Conservation (phyloP, 139 green algal genomes). For the Chlamydomonas sp. region DNA sequence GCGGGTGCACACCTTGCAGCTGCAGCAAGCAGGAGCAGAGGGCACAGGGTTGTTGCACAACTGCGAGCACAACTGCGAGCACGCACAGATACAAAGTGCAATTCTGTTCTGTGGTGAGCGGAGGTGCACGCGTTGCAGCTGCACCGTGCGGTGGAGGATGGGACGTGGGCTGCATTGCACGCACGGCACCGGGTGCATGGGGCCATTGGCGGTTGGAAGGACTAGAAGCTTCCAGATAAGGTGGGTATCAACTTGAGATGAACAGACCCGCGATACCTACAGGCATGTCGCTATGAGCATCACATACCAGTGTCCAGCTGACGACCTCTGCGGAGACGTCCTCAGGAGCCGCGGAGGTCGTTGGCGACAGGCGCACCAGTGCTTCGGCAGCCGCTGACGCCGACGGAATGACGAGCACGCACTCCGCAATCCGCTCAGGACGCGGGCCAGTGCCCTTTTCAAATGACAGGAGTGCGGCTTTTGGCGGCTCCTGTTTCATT, state of each 20-base stretch:
- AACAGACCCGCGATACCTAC: not conserved
- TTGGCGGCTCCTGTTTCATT: slow-evolving; percentile 44
- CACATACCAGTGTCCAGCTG: slow-evolving; percentile 56
- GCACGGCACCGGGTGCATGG: too few relatives aligned
- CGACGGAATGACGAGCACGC: slow-evolving; percentile 49
- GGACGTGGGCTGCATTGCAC: too few relatives aligned
- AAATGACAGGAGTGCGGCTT: slow-evolving; percentile 56
- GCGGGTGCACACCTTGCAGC: slow-evolving; percentile 74
- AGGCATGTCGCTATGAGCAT: not conserved
- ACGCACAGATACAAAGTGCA: not conserved
- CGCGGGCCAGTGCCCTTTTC: slow-evolving; percentile 28
- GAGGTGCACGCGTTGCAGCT: too few relatives aligned
- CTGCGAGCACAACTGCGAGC: not conserved
- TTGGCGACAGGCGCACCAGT: slow-evolving; percentile 47
- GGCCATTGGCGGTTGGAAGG: too few relatives aligned
- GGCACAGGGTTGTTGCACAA: not conserved
- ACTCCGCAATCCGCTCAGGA: slow-evolving; percentile 47
- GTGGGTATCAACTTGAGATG: not conserved
- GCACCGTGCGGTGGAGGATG: too few relatives aligned
- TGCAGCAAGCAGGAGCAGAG: slow-evolving; percentile 10
- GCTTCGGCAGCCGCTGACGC: slow-evolving; percentile 53
- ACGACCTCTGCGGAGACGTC: slow-evolving; percentile 29
- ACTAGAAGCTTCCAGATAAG: not conserved
- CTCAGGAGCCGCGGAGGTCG: not conserved
- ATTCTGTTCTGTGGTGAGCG: not conserved